phyloP scores from a whole-genome alignment of 1,284 basidiomycete species.

The Spongiforma sp. region DNA sequence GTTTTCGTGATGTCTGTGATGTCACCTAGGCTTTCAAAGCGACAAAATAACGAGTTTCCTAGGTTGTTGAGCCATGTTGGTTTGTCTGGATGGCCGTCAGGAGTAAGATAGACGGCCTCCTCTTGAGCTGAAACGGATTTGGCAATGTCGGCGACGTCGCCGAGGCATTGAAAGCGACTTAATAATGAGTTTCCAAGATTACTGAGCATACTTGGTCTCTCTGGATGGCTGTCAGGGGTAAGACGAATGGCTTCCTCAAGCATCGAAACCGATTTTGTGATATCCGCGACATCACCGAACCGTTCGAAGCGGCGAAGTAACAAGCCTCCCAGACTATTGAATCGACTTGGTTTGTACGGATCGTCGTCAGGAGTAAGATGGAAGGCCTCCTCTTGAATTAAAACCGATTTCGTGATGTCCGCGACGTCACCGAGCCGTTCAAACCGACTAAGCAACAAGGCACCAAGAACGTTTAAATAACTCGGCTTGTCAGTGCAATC shows the following conservation, averaged over 20 bases:
- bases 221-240: background rate
- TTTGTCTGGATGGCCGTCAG: background rate
- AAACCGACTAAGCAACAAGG: background rate
- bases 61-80: background rate
- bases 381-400: background rate
- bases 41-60: background rate
- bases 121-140: background rate
- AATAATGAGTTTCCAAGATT: background rate
- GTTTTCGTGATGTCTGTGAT: background rate
- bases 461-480: background rate
- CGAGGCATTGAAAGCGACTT: background rate
- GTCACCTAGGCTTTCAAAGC: background rate
- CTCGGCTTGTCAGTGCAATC: background rate
- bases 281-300: background rate
- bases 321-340: background rate
- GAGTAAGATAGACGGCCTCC: background rate
- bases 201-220: background rate
- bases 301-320: background rate
- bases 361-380: background rate
- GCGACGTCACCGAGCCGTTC: background rate
- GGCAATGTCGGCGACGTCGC: background rate
- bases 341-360: background rate
- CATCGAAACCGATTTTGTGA: background rate
- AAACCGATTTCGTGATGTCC: background rate
- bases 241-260: background rate